Base-by-base conservation (phyloP, 148 eudicot species). In the Rhododendron ferrugineum region DNA sequence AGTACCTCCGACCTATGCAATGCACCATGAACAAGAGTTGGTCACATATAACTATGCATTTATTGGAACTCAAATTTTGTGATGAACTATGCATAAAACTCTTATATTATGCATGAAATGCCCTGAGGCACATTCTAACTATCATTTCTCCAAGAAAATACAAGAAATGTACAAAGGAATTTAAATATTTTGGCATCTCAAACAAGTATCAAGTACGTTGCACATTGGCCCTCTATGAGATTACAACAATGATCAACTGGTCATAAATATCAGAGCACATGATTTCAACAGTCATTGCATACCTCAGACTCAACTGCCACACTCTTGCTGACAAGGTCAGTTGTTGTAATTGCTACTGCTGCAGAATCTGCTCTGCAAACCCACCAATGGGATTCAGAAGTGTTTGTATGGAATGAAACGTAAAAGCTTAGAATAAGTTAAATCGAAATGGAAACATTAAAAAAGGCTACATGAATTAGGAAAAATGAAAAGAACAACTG, bases 291-390 rank as follows among this genome's bases (percentile, higher is more conserved):
- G 83, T 52, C 83, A 60, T 76, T 79, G 70, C 90, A 74, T 86
- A 93, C 99, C 98, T 95, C 92, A 62, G 92, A 92, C 90, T 97
- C 96, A 80, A 94, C 80, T 56, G 99, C 99, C 75, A 95, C 99
- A 88, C 96, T 95, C 89, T 97, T 97, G 90, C 93, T 95, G 81
- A 97, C 99, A 82, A 97, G 98, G 85, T 97, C 99, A 70, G 99
- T 97, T 79, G 99, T 97, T 6, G 99, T 97, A 90, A 97, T 97
- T 75, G 98, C 99, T 80, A 97, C 96, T 54, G 99, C 98, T 73
- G 99, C 98, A 79, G 95, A 95, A 88, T 94, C 94, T 88, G 94
- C 99, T 88, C 99, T 97, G 93, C 86, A 92, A 85, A 88, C n/a
- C 62, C 66, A 78, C 36, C 80, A 84, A 36, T 44, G 46, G 50